Evolutionary conservation across 140 eudicot genomes (phyloP), one percentile per base, ranked within the genome.

Genomic region (Cichorium intybus): DNA sequence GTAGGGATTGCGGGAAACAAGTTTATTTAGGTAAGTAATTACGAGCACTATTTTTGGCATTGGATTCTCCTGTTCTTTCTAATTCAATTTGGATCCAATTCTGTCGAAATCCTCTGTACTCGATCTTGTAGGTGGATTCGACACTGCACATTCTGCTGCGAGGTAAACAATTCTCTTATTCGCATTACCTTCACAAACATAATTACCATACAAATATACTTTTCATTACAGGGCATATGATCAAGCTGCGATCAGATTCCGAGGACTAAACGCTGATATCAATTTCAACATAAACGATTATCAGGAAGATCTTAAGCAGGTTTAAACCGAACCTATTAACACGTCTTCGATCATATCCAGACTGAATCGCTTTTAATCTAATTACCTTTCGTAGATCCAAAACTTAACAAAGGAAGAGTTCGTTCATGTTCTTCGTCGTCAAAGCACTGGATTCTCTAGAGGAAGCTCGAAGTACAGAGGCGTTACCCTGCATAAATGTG

Each of bases 91-190:
- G 47, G 8, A 29, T 15, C 49, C 49, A 59, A 26, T 60, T 55
- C 39, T 39, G n/a, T 57, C 45, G 47, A 15, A 24, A 51, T 21
- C 35, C 28, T 23, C 12, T 70, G 50, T 62, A 46, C 18, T 56
- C 71, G 54, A 18, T 24, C n/a, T 24, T 60, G 2, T 62, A 87
- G 97, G 97, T 67, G 94, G 97, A 33, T 90, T 90, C 50, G 97
- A 90, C 76, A 90, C 90, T 57, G 97, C 97, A 55, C 94, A 90
- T 86, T 93, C 85, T 67, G 95, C 95, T 8, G 97, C 97, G 52
- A 85, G 97, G 97, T 89, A 70, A 59, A 60, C 10, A 16, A 6
- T 22, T 12, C 28, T 12, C 37, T 70, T 5, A 14, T 14, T 33
- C 6, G 24, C 65, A 21, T 29, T 41, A 24, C 47, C 35, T 6